Conservation (phyloP, 2,329 filamentous ascomycete species). For the Proliferodiscus dingleyae region DNA sequence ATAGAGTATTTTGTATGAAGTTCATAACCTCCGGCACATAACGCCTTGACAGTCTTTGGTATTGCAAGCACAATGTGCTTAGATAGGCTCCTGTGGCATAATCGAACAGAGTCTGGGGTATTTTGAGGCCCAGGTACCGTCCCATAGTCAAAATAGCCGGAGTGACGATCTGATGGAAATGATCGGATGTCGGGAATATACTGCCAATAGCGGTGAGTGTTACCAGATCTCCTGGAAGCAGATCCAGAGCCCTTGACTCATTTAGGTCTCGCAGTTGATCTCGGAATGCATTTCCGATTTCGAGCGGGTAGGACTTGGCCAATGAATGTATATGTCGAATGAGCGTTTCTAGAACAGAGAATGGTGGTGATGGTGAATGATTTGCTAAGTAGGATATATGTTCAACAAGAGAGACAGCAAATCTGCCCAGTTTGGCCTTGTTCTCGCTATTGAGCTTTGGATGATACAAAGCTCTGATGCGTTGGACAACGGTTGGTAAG, state of each 20-base stretch:
- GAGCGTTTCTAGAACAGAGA: slow-evolving; percentile 69
- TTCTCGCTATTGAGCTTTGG: slow-evolving; percentile 80
- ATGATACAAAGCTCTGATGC: slow-evolving; percentile 88
- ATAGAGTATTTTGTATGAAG: slow-evolving; percentile 72
- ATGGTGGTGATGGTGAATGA: slow-evolving; percentile 44
- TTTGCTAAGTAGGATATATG: slow-evolving; percentile 49
- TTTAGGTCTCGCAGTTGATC: slow-evolving; percentile 59
- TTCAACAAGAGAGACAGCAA: slow-evolving; percentile 62
- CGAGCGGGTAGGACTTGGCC: slow-evolving; percentile 76
- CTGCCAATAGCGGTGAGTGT: slow-evolving; percentile 78
- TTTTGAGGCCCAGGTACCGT: slow-evolving; percentile 75
- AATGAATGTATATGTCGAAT: slow-evolving; percentile 91
- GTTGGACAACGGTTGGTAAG: slow-evolving; percentile 74
- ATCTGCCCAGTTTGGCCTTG: slow-evolving; percentile 72
- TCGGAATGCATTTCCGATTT: slow-evolving; percentile 74
- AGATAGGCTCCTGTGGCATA: slow-evolving; percentile 72
- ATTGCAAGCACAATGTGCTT: slow-evolving; percentile 73
- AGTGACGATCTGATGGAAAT: slow-evolving; percentile 93
- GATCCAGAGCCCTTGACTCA: slow-evolving; percentile 44
- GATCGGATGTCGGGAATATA: slow-evolving; percentile 92
- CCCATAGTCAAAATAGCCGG: slow-evolving; percentile 82
- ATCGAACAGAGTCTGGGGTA: slow-evolving; percentile 60
- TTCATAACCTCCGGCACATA: slow-evolving; percentile 86
- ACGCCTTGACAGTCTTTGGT: slow-evolving; percentile 76
- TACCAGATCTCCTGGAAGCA: slow-evolving; percentile 66